phyloP scores from a whole-genome alignment of 2,329 filamentous ascomycete species.

The Pseudocercospora pini-densiflorae region DNA sequence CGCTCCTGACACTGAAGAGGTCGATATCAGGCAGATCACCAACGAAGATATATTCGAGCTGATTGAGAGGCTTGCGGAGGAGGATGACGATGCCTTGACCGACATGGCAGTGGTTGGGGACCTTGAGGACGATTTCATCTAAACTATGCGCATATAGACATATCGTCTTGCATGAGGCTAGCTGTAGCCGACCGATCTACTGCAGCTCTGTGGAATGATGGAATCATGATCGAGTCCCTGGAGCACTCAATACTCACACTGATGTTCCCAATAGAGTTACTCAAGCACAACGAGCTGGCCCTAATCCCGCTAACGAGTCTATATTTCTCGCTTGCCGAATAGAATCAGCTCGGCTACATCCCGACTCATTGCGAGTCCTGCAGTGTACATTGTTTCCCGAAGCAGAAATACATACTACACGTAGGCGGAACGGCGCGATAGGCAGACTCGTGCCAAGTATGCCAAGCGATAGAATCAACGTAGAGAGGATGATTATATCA shows the following conservation, averaged over 20 bases:
- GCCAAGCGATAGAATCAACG: too few species aligned
- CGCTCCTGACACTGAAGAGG: not conserved
- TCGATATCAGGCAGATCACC: not conserved
- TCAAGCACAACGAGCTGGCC: too few species aligned
- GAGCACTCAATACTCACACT: too few species aligned
- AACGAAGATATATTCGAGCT: slow-evolving; percentile 14
- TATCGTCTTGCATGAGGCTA: not conserved
- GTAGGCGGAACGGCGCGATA: not conserved
- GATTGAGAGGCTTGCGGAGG: slow-evolving; percentile 11
- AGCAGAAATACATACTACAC: not conserved
- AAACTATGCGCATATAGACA: not conserved
- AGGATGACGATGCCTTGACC: slow-evolving; percentile 11
- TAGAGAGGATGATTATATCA: too few species aligned
- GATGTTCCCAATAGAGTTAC: too few species aligned
- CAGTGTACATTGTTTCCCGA: not conserved
- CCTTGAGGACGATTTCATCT: not conserved
- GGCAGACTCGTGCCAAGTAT: not conserved
- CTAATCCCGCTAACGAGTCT: too few species aligned
- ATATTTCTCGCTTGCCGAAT: not conserved
- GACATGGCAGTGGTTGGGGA: not conserved
- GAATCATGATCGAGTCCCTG: too few species aligned
- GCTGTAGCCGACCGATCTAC: too few species aligned
- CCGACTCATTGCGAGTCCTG: not conserved
- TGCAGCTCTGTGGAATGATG: not conserved
- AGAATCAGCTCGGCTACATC: not conserved